Base-by-base conservation (phyloP, 2,329 filamentous ascomycete species). In the Fusarium pseudograminearum region DNA sequence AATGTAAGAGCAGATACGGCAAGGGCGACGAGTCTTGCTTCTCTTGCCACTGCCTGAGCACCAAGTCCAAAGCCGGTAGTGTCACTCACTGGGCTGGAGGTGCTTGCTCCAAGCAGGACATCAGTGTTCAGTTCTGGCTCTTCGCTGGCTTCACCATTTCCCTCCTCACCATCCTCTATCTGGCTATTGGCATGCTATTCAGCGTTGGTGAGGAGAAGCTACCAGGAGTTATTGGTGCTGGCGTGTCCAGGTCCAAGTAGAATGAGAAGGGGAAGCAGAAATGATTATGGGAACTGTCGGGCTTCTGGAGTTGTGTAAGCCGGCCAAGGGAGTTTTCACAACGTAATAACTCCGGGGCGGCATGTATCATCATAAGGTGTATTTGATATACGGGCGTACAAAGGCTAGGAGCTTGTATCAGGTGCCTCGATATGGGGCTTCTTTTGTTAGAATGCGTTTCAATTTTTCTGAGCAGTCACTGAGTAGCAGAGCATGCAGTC, bases 171-270 rank as follows among this genome's bases (percentile, higher is more conserved):
- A 81, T 92, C 38, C 81, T 97, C 30, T 85, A 84, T 38, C 90
- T 91, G 77, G 89, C 89, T 14, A 90, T 98, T 73, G 89, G 90
- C 8, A 83, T 97, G 85, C 80, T 99, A 56, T 96, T 91, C 80
- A 90, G 84, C 67, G 92, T 98, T 75, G 96, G 95, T 34, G 88
- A 92, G 78, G 90, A 97, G 83, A 91, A 94, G 81, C 84, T 98
- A 69, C 96, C 96, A 0, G 94, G 94, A 73, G 95, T 99, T 11
- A 94, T 99, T 79, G 93, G 94, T n/a, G 96, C 96, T 48, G 96
- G 96, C 69, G 95, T 99, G 38, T 92, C 91, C 70, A 88, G 89
- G 61, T 85, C 90, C 34, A 93, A 90, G 80, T 88, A 83, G 76
- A 50, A 50, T 45, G 20, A 73, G 38, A 52, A 45, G 9, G 9